Base-by-base conservation (phyloP, 2,329 filamentous ascomycete species). In the Exutisphaerella laricina region DNA sequence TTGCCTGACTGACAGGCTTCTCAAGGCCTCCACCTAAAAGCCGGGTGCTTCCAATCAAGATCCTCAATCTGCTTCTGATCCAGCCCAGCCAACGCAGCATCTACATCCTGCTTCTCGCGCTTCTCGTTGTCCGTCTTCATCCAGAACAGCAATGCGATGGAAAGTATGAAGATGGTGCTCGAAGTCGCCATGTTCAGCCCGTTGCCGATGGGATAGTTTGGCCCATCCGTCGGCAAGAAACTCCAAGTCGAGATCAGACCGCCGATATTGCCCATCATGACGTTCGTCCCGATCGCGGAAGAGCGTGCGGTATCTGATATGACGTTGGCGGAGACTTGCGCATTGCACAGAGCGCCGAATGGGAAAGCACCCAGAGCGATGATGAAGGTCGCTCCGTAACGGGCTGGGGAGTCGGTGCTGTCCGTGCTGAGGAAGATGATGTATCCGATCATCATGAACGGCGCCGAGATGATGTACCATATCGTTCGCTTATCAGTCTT, bases 201-300 rank as follows among this genome's bases (percentile, higher is more conserved):
- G 56, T 86, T 86, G 1, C 83, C 83, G 43, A 85, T 84, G 47
- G 70, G 78, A 55, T 79, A 88, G 45, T 85, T 63, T 0, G 83
- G 83, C 0, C 55, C 75, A 56, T 86, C 82, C 52, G 66, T 76
- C 0, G 75, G 73, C 12, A 85, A 55, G 63, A 60, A 59, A 4
- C 25, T 41, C 58, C 59, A 61, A 0, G 59, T 62, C 1, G 50
- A 51, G 31, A 61, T 56, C 13, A 62, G 36, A 5, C 58, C 84
- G 2, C 84, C 84, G n/a, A 86, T 59, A 41, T 85, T 86, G 20
- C 82, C 84, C 17, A 84, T 67, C 81, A 86, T 85, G 56, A 86
- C 79, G 40, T 78, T 79, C 0, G 74, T 76, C 8, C 77, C 81
- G 32, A 86, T 83, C 3, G 80, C 80, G 1, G 79, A 74, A 7